Evolutionary conservation across 441 rosid genomes (phyloP).

Genomic region (Arabidopsis lyrata): DNA sequence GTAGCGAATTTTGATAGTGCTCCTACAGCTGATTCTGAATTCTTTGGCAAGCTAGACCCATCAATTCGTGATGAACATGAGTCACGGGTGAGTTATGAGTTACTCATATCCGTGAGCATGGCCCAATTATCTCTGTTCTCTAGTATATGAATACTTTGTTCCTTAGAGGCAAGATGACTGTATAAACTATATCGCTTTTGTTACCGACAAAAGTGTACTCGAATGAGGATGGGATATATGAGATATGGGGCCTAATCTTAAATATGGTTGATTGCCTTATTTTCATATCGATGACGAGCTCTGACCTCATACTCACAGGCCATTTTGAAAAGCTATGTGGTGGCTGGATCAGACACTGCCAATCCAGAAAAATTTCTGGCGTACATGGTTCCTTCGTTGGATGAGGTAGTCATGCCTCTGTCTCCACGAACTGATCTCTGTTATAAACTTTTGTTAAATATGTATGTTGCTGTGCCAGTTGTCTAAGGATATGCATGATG

Average conservation of each 20-base stretch:
- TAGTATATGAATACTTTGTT: constrained; percentile 8
- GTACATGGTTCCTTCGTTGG: constrained; percentile 84
- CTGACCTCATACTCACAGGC: constrained; percentile 61
- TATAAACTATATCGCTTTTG: background rate
- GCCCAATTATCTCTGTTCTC: constrained; percentile 15
- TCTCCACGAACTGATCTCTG: constrained; percentile 13
- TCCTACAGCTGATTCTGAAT: constrained; percentile 89
- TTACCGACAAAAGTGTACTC: constrained; percentile 22
- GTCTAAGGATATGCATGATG: constrained; percentile 80
- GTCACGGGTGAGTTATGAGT: constrained; percentile 67
- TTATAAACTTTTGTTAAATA: background rate
- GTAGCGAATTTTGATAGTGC: constrained; percentile 80
- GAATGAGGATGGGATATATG: constrained; percentile 15
- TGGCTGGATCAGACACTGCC: constrained; percentile 70
- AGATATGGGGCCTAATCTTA: background rate
- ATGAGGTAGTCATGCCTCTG: constrained; percentile 66
- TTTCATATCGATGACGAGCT: constrained; percentile 23
- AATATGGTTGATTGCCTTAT: constrained; percentile 16
- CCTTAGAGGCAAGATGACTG: background rate
- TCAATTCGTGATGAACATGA: constrained; percentile 80
- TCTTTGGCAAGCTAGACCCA: constrained; percentile 69
- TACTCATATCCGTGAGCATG: constrained; percentile 12
- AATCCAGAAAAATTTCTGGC: constrained; percentile 89
- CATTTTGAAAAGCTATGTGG: constrained; percentile 85
- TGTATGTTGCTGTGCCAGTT: constrained; percentile 58